Percentiles rank a stretch among this genome's conserved stretches.
Evolutionary conservation across 2,329 filamentous ascomycete genomes (phyloP).

Genomic region (Trichoderma atrobrunneum): DNA sequence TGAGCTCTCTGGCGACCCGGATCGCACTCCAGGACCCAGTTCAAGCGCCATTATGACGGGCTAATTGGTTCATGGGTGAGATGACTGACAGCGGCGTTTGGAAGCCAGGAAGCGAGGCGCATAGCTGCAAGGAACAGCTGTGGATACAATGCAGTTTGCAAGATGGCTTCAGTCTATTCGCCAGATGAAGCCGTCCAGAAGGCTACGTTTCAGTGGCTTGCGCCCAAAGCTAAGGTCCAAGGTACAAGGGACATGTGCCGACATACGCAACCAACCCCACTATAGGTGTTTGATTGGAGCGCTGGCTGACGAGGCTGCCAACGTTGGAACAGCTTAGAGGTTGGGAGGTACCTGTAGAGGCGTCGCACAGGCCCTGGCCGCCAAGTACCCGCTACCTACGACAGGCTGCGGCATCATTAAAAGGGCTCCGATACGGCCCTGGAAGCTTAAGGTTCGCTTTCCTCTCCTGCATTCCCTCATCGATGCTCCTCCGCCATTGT

Average conservation of each 20-base stretch:
- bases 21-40: constrained; percentile 53
- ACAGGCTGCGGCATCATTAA: constrained; percentile 1
- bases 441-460: background rate
- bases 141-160: background rate
- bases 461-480: background rate
- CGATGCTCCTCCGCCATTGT: background rate
- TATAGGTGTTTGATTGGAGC: constrained; percentile 14
- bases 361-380: background rate
- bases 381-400: background rate
- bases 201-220: constrained; percentile 21
- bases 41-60: constrained; percentile 61
- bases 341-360: background rate
- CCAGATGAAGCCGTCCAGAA: constrained; percentile 10
- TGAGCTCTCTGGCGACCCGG: constrained; percentile 76
- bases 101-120: constrained; percentile 8
- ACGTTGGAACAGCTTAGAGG: background rate
- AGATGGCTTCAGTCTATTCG: constrained; percentile 5
- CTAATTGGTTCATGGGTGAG: constrained; percentile 20
- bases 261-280: constrained; percentile 10
- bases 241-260: background rate
- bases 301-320: constrained; percentile 4
- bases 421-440: background rate
- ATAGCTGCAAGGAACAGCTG: constrained; percentile 11
- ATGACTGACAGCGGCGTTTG: constrained; percentile 6
- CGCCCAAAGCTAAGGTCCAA: background rate